Conservation (phyloP, 1,284 basidiomycete genomes). For the Psilocybe mexicana region DNA sequence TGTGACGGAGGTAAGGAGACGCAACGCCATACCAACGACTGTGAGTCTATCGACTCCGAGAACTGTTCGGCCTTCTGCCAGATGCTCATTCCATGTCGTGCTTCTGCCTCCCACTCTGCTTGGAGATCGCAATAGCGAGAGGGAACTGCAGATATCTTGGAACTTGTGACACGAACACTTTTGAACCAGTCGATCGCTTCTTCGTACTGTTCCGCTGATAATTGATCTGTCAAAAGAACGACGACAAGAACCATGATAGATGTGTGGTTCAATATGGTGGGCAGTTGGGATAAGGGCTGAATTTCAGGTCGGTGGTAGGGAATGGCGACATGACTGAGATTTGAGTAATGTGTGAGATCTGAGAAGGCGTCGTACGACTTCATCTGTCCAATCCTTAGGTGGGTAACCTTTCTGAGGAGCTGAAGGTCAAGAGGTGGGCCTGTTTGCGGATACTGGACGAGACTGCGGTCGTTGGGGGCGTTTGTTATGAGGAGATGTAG, state of each 20-base stretch:
- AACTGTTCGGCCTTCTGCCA: slow-evolving; percentile 21
- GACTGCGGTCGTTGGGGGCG: slow-evolving; percentile 7
- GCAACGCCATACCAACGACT: background rate
- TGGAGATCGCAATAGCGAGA: slow-evolving; percentile 12
- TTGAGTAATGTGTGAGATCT: slow-evolving; percentile 16
- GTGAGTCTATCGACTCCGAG: background rate
- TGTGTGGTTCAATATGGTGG: slow-evolving; percentile 11
- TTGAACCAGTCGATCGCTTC: slow-evolving; percentile 15
- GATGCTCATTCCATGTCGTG: slow-evolving; percentile 16
- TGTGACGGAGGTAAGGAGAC: background rate
- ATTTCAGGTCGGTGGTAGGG: slow-evolving; percentile 16
- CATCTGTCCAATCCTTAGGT: slow-evolving; percentile 16
- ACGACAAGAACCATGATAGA: slow-evolving; percentile 15
- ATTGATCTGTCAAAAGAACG: slow-evolving; percentile 14
- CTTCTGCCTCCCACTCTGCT: slow-evolving; percentile 24
- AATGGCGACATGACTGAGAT: slow-evolving; percentile 21
- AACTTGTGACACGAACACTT: slow-evolving; percentile 2
- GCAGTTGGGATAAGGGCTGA: slow-evolving; percentile 13
- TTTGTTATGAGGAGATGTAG: slow-evolving; percentile 14
- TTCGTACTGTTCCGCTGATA: slow-evolving; percentile 6
- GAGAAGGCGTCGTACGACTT: slow-evolving; percentile 11
- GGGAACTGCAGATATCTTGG: slow-evolving; percentile 8
- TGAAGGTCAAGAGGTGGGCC: slow-evolving; percentile 3
- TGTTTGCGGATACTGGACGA: background rate
- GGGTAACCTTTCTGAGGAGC: slow-evolving; percentile 20